Evolutionary conservation across 2,329 filamentous ascomycete genomes (phyloP).

Genomic region (Rhynchosporium graminicola): DNA sequence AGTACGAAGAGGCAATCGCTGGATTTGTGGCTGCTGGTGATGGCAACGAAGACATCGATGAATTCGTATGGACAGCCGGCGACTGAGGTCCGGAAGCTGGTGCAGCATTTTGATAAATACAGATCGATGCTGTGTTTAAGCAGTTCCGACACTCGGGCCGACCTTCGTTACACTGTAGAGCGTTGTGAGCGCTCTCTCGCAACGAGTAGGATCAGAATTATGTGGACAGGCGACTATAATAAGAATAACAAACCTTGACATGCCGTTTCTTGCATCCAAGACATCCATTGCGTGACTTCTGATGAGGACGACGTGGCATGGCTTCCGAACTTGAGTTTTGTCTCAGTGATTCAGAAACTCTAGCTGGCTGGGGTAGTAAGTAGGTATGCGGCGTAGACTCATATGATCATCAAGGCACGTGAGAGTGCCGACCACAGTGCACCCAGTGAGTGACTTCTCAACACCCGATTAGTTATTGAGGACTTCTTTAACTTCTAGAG

Average conservation of each 20-base stretch:
- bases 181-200: background rate
- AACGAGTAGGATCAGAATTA: too few relatives aligned
- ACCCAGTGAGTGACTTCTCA: too few relatives aligned
- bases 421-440: too few relatives aligned
- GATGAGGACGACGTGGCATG: slow-evolving; percentile 40
- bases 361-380: too few relatives aligned
- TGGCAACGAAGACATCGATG: background rate
- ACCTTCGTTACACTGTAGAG: background rate
- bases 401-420: too few relatives aligned
- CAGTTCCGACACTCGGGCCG: background rate
- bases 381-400: too few relatives aligned
- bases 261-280: slow-evolving; percentile 43
- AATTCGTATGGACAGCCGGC: background rate
- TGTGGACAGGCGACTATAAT: background rate
- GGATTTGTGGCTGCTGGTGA: background rate
- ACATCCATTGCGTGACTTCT: slow-evolving; percentile 45
- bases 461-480: too few relatives aligned
- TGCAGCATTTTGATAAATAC: slow-evolving; percentile 3
- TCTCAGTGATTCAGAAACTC: too few relatives aligned
- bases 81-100: background rate
- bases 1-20: background rate
- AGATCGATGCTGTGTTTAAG: background rate
- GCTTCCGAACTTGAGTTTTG: background rate
- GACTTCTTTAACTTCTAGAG: too few relatives aligned
- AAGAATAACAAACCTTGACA: slow-evolving; percentile 39